phyloP scores from a whole-genome alignment of 352 stramenopile species.

The Pythium utonaiense region DNA sequence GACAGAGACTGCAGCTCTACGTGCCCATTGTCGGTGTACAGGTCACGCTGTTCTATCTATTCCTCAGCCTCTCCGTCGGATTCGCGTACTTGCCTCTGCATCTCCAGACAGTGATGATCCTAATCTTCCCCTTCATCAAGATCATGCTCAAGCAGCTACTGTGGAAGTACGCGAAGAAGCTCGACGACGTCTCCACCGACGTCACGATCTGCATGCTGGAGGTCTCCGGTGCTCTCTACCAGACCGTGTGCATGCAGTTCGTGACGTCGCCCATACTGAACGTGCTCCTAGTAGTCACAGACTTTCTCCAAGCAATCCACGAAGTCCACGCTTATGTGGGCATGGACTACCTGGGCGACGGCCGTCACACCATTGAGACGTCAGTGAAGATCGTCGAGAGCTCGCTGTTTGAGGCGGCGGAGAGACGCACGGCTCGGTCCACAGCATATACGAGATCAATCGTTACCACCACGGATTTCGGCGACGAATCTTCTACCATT shows the following conservation, averaged over 20 bases:
- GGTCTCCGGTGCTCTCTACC: slow-evolving; percentile 20
- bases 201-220: slow-evolving; percentile 22
- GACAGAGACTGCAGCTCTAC: slow-evolving; percentile 5
- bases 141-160: slow-evolving; percentile 13
- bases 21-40: slow-evolving; percentile 7
- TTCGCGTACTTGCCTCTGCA: slow-evolving; percentile 2
- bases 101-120: slow-evolving; percentile 5
- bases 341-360: slow-evolving; percentile 14
- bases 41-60: slow-evolving; percentile 15
- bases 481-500: background rate
- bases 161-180: slow-evolving; percentile 10
- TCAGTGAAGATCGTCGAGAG: slow-evolving; percentile 18
- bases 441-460: background rate
- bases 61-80: slow-evolving; percentile 11
- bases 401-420: background rate
- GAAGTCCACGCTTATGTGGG: slow-evolving; percentile 4
- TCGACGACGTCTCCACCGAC: slow-evolving; percentile 21
- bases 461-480: background rate
- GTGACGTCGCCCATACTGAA: slow-evolving; percentile 2
- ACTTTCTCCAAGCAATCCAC: background rate
- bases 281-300: background rate
- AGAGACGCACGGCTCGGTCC: background rate
- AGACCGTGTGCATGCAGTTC: slow-evolving; percentile 22
- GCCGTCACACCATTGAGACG: slow-evolving; percentile 5
- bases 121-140: slow-evolving; percentile 17